Evolutionary conservation across 2,329 filamentous ascomycete genomes (phyloP).

Genomic region (Penicillium capsulatum): DNA sequence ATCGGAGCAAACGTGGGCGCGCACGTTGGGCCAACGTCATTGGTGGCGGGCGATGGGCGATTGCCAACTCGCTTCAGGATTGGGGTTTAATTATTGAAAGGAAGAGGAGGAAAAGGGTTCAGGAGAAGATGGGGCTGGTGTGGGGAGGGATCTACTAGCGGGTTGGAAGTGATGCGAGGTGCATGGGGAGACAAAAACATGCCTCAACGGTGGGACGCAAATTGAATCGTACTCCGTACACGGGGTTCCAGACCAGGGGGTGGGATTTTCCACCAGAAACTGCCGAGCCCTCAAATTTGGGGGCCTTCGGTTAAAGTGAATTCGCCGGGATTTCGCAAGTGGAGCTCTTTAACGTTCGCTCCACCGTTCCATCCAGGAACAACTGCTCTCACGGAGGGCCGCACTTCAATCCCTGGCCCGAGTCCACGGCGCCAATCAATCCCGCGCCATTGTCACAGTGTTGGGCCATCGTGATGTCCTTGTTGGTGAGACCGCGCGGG

Average conservation of each 20-base stretch:
- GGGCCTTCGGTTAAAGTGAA: no score
- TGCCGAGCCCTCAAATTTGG: no score
- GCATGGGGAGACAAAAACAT: constrained; percentile 14
- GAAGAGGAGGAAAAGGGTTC: constrained; percentile 10
- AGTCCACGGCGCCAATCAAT: constrained; percentile 31
- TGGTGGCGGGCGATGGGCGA: no score
- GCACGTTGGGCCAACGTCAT: constrained; percentile 19
- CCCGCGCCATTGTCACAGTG: constrained; percentile 37
- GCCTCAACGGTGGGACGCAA: neutral
- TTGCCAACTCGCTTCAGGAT: neutral
- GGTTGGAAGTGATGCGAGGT: constrained; percentile 10
- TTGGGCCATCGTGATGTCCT: constrained; percentile 36
- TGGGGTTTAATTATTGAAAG: neutral
- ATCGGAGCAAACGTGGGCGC: constrained; percentile 18
- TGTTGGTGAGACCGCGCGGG: constrained; percentile 37
- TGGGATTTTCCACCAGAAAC: no score
- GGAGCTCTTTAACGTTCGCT: constrained; percentile 1
- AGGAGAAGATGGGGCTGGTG: constrained; percentile 5
- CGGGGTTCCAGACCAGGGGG: neutral
- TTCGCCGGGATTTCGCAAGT: neutral
- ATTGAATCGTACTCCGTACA: no score
- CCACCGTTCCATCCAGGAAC: neutral
- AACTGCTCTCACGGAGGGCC: constrained; percentile 3
- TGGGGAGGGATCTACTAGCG: constrained; percentile 14
- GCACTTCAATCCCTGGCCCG: constrained; percentile 32